Evolutionary conservation across 1,284 basidiomycete species (phyloP).

Genomic region (Boletellus dicymbophilus): DNA sequence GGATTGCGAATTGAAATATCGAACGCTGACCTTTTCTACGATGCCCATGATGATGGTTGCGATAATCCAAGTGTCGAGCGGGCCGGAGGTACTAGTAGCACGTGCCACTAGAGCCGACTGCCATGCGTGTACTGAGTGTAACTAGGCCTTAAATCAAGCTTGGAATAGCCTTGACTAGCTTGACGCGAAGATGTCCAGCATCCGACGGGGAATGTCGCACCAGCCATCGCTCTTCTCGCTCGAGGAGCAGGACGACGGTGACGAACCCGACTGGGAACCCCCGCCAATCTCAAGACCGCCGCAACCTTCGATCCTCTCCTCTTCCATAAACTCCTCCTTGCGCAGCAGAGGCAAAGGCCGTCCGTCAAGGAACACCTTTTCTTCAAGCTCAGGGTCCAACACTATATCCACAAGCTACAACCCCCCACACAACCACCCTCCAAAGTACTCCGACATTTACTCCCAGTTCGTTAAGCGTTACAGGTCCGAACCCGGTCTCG

Average conservation of each 20-base stretch:
- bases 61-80: background rate
- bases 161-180: background rate
- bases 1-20: background rate
- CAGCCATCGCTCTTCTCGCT: constrained; percentile 69
- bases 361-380: constrained; percentile 38
- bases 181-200: constrained; percentile 23
- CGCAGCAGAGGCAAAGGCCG: constrained; percentile 37
- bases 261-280: constrained; percentile 48
- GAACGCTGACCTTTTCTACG: constrained; percentile 73
- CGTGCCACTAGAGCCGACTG: too few species aligned
- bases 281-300: constrained; percentile 33
- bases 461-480: constrained; percentile 77
- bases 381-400: constrained; percentile 27
- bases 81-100: too few species aligned
- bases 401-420: constrained; percentile 34
- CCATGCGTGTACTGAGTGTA: too few species aligned
- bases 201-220: constrained; percentile 45
- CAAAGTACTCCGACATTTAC: constrained; percentile 68
- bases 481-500: constrained; percentile 54
- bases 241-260: constrained; percentile 57
- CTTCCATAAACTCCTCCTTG: constrained; percentile 31
- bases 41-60: constrained; percentile 70
- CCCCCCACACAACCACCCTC: constrained; percentile 31
- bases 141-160: too few species aligned
- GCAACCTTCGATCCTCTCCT: constrained; percentile 27